phyloP scores from a whole-genome alignment of 495 filamentous ascomycete species.

The Bryoglossum gracile region DNA sequence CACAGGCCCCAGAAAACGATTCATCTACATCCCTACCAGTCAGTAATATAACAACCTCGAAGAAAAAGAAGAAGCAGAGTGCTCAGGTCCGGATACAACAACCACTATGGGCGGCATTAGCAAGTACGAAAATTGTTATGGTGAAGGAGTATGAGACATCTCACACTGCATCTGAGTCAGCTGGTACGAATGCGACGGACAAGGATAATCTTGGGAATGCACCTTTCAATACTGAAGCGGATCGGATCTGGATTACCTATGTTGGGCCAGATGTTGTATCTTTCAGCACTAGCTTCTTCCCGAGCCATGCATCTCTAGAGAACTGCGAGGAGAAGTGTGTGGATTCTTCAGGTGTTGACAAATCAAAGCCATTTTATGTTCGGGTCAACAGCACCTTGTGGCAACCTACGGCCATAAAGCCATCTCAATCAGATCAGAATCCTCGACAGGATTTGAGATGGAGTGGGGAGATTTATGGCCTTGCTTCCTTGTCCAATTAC shows the following conservation, averaged over 20 bases:
- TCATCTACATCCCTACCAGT: slow-evolving; percentile 15
- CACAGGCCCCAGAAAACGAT: slow-evolving; percentile 15
- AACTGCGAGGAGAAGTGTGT: slow-evolving; percentile 19
- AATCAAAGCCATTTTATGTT: slow-evolving; percentile 72
- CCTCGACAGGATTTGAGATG: slow-evolving; percentile 44
- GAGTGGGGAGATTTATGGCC: slow-evolving; percentile 81
- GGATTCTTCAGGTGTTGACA: slow-evolving; percentile 47
- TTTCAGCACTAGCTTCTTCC: slow-evolving; percentile 70
- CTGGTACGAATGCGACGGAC: slow-evolving; percentile 67
- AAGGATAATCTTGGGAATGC: slow-evolving; percentile 73
- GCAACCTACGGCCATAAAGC: slow-evolving; percentile 69
- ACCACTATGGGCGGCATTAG: slow-evolving; percentile 89
- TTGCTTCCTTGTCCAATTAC: slow-evolving; percentile 80
- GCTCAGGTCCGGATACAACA: slow-evolving; percentile 83
- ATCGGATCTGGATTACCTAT: slow-evolving; percentile 80
- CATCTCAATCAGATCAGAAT: slow-evolving; percentile 34
- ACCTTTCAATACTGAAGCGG: slow-evolving; percentile 61
- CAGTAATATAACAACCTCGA: slow-evolving; percentile 45
- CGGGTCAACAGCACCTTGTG: slow-evolving; percentile 83
- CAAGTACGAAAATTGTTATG: slow-evolving; percentile 89
- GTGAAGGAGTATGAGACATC: slow-evolving; percentile 88
- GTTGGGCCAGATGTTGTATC: slow-evolving; percentile 75
- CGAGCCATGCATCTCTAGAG: slow-evolving; percentile 20
- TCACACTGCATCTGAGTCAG: slow-evolving; percentile 65
- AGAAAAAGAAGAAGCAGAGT: slow-evolving; percentile 83